Base-by-base conservation (phyloP, 306 rosid genomes). In the Quercus engelmannii region DNA sequence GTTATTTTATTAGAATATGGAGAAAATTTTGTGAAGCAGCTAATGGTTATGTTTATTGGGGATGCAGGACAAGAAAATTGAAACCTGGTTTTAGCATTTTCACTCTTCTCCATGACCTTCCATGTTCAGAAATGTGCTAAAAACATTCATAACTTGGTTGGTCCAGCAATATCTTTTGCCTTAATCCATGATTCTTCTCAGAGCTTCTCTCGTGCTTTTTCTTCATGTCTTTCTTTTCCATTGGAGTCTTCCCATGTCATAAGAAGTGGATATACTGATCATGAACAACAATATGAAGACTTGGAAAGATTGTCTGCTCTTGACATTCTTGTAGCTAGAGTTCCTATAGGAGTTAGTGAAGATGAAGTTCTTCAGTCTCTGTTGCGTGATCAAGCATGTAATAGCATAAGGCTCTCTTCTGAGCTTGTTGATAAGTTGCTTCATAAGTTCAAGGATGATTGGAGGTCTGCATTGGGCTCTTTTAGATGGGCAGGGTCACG, bases 381-480 rank as follows among this genome's bases (percentile, higher is more conserved):
- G 6, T 71, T 75, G 20, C 70, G 30, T 41, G 97, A 94, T 57
- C 80, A 70, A 68, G 78, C 74, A 59, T 90, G 90, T 74, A 61
- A 79, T 69, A 76, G 71, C 59, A 74, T 92, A 62, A 82, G 56
- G 52, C 74, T 86, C 41, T 88, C 93, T 43, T 76, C 81, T 65
- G 46, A 73, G 31, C 88, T 92, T 31, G 80, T 89, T 81, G 71
- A 78, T 33, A 74, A 31, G 20, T 62, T 94, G 83, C 90, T 94
- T 19, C 51, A 11, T 54, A 92, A 92, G 6, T 94, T 88, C 52
- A 92, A 88, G 86, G 92, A 92, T 79, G 97, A 94, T 81, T 94
- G 97, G 97, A 92, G 84, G 69, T 85, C 97, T 21, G 98, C 97
- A 4, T 80, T 94, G 85, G 97, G 90, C 31, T 83, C 91, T 49